These are phyloP conservation scores for Penicillium pancosmium DNA, from an alignment of 495 filamentous ascomycete species.

Conservation along the genomic window DNA sequence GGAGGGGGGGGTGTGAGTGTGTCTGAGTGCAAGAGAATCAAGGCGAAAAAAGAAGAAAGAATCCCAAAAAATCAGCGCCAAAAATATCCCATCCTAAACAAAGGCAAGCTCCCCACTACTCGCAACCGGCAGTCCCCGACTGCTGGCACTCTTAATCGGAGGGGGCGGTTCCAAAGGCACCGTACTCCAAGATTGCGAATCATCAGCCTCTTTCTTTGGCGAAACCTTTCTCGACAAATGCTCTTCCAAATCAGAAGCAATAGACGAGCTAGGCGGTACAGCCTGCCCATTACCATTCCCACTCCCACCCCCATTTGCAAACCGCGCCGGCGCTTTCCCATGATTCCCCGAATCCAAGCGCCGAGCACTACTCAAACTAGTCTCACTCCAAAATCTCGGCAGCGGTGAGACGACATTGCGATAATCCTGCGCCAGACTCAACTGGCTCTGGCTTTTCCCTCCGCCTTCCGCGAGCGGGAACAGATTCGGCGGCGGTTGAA, in stretches of 20 bases:
- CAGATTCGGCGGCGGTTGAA: constrained; percentile 25
- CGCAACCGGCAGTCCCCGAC: constrained; percentile 27
- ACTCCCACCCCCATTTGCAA: background rate
- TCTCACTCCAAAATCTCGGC: constrained; percentile 46
- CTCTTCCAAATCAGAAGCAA: constrained; percentile 32
- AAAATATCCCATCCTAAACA: constrained; percentile 24
- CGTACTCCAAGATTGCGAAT: constrained; percentile 14
- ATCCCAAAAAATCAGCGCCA: background rate
- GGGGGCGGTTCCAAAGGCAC: constrained; percentile 22
- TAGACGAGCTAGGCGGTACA: constrained; percentile 29
- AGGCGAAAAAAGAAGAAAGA: constrained; percentile 3
- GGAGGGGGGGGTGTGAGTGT: too few relatives aligned
- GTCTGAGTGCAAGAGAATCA: background rate
- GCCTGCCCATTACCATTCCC: constrained; percentile 6
- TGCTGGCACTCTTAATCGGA: constrained; percentile 20
- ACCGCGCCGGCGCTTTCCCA: constrained; percentile 2
- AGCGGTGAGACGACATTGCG: constrained; percentile 47
- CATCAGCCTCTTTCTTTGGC: constrained; percentile 16
- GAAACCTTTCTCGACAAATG: constrained; percentile 28
- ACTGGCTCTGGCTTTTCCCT: constrained; percentile 36
- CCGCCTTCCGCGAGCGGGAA: constrained; percentile 31
- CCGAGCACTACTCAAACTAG: constrained; percentile 34
- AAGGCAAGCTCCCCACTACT: constrained; percentile 39
- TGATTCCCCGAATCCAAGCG: constrained; percentile 29
- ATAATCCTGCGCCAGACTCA: constrained; percentile 47